These are phyloP conservation scores for Dujonia santamariae DNA, from an alignment of 1,139 yeast genomes.

Conservation along the genomic window DNA sequence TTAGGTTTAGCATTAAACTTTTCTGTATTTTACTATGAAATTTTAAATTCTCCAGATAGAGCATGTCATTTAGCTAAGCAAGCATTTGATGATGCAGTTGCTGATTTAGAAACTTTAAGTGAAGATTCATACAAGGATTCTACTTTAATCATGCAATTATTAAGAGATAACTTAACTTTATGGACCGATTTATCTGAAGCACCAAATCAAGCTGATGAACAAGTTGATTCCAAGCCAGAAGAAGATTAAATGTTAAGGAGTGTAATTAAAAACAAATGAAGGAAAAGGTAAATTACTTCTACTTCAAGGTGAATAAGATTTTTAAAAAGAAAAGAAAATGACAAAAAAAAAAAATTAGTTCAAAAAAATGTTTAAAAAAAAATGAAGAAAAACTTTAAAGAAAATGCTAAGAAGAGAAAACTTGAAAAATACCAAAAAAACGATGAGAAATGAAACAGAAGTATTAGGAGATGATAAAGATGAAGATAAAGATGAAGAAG, in stretches of 20 bases:
- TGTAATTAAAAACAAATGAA: background rate
- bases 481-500: too few species aligned
- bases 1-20: conserved; percentile 96
- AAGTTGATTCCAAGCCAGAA: conserved; percentile 34
- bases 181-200: conserved; percentile 98
- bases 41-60: conserved; percentile 95
- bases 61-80: conserved; percentile 98
- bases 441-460: too few species aligned
- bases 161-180: conserved; percentile 96
- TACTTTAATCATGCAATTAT: conserved; percentile 96
- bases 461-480: too few species aligned
- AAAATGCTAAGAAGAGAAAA: too few species aligned
- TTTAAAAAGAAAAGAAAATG: conserved; percentile 1
- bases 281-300: too few species aligned
- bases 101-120: conserved; percentile 94
- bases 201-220: conserved; percentile 60
- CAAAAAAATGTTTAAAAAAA: too few species aligned
- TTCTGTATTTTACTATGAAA: conserved; percentile 97
- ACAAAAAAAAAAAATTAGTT: conserved; percentile 1
- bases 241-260: conserved; percentile 40
- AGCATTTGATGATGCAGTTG: conserved; percentile 98
- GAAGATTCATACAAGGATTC: conserved; percentile 99
- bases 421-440: too few species aligned
- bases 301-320: too few species aligned
- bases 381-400: too few species aligned